Evolutionary conservation across 768 basidiomycete species (phyloP), one percentile per base, ranked within the genome.

Genomic region (Auriscalpium microsporum): DNA sequence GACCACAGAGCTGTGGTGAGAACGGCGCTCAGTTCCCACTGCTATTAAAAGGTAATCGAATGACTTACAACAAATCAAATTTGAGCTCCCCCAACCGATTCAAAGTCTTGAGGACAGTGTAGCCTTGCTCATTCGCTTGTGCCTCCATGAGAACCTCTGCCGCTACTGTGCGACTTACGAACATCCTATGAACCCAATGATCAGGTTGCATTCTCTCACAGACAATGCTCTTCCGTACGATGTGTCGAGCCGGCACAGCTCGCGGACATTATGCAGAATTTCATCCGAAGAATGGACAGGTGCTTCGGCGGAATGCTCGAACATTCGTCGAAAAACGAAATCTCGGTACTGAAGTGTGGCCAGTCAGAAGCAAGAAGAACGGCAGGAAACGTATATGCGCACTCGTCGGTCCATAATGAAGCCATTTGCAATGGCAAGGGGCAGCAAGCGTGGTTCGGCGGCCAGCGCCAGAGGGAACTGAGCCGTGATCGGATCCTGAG

Each of bases 271-370:
- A 16, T 75, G 71, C 11, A 81, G 75, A 51, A 90, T 85, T 51
- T 87, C 85, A 38, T 82, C 78, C 11, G 78, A 72, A 44, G 77
- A 75, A 23, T 74, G 74, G 16, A 82, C 83, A 55, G 74, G 76
- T 19, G 77, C 70, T 7, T 71, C 67, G 2, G 75, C 61, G 16
- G 76, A 74, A 58, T 81, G 79, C 67, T 88, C 86, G 59, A 90
- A 90, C 80, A 90, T 89, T 67, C 88, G 88, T 48, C 88, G 84
- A 66, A 90, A 89, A n/a, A 90, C 82, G 62, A 89, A 90, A 65
- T 90, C 83, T 47, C 87, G 86, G 67, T 90, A 87, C 86, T 90
- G 36, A 53, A 35, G 3, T 10, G 56, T 36, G 10, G 33, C 37
- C 2, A 33, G 44, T 38, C 33, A 58, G 56, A 47, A 38, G 21